These are phyloP conservation scores for Salix viminalis DNA, from an alignment of 345 rosid genomes.

Conservation along the genomic window DNA sequence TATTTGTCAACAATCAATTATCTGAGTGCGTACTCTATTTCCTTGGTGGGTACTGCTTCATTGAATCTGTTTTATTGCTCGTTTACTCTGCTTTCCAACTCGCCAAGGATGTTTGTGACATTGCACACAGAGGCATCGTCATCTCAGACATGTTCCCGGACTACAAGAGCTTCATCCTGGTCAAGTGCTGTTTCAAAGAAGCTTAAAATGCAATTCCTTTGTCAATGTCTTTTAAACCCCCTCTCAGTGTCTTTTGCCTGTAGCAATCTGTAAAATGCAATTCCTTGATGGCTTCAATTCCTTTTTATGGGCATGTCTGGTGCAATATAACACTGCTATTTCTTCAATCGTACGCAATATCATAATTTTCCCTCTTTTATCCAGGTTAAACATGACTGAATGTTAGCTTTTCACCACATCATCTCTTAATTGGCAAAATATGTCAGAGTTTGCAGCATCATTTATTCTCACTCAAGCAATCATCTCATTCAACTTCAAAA, in stretches of 20 bases:
- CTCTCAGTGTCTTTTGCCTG: neutral
- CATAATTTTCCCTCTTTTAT: too few relatives aligned
- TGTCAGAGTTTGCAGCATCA: neutral
- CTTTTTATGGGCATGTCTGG: neutral
- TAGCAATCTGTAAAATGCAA: neutral
- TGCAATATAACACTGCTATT: neutral
- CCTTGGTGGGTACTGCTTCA: slow-evolving; percentile 59
- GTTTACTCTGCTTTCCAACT: slow-evolving; percentile 61
- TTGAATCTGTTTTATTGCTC: slow-evolving; percentile 41
- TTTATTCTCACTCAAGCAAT: neutral
- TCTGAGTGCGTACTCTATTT: neutral
- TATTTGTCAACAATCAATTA: neutral
- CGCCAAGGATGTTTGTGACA: slow-evolving; percentile 63
- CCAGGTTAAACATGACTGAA: neutral
- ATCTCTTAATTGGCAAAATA: neutral
- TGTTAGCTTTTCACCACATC: too few relatives aligned
- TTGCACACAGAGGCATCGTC: slow-evolving; percentile 56
- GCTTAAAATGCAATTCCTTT: neutral
- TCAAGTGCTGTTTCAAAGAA: slow-evolving; percentile 22
- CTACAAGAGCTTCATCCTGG: slow-evolving; percentile 60
- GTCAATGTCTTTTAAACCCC: neutral
- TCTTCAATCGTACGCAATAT: neutral
- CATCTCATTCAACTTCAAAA: neutral
- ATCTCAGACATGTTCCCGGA: slow-evolving; percentile 64
- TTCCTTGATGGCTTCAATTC: slow-evolving; percentile 5